phyloP scores from a whole-genome alignment of 768 basidiomycete species.

The Coprinellus aureogranulatus region DNA sequence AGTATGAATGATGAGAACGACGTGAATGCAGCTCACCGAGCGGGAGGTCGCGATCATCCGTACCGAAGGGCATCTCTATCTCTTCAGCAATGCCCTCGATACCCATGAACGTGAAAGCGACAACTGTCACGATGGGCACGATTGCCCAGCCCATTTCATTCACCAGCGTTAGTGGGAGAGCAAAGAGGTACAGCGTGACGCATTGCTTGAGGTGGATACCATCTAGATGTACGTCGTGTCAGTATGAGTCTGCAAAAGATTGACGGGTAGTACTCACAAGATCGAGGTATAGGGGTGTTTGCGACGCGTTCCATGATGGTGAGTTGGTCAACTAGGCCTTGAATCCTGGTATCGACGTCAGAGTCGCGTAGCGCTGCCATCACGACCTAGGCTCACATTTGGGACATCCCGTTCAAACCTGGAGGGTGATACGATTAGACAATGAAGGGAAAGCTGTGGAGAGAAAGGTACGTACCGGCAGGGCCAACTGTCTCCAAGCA shows the following conservation, averaged over 20 bases:
- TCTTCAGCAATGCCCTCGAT: conserved; percentile 95
- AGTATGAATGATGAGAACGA: too few relatives aligned
- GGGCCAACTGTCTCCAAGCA: conserved; percentile 88
- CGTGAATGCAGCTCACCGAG: conserved; percentile 49
- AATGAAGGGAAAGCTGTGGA: too few relatives aligned
- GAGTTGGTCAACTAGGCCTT: conserved; percentile 82
- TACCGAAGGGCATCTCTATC: conserved; percentile 95
- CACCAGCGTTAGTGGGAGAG: conserved; percentile 84
- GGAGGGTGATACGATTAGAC: too few relatives aligned
- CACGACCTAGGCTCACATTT: conserved; percentile 44
- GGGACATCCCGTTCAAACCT: conserved; percentile 79
- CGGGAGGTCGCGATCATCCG: conserved; percentile 68
- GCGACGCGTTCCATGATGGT: conserved; percentile 88
- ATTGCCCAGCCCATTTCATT: conserved; percentile 80
- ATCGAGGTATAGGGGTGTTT: conserved; percentile 79
- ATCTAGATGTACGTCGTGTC: conserved; percentile 42
- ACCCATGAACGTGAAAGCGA: conserved; percentile 89
- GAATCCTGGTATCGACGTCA: conserved; percentile 46
- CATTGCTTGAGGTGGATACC: conserved; percentile 94
- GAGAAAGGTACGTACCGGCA: conserved; percentile 52
- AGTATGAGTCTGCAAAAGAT: neutral
- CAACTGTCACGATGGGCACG: conserved; percentile 80
- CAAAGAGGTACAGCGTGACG: conserved; percentile 88
- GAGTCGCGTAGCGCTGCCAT: neutral
- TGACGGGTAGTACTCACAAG: conserved; percentile 48